phyloP scores from a whole-genome alignment of 1,139 yeast species.

The Tardiomyces digboiensis region DNA sequence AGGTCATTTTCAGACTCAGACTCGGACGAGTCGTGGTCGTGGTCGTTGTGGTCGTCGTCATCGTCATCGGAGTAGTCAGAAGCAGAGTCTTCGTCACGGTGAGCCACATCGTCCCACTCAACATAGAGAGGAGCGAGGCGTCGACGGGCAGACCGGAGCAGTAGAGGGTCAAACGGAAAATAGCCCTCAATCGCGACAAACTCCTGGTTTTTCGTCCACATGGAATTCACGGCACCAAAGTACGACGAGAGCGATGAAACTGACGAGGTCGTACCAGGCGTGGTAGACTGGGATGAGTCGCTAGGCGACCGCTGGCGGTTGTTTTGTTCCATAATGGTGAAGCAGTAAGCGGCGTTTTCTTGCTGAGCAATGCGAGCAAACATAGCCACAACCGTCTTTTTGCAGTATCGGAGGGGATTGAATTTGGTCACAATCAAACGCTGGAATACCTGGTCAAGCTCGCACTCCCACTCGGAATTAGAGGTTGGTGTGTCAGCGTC shows the following conservation, averaged over 20 bases:
- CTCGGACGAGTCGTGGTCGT: background rate
- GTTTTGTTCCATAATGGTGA: conserved; percentile 86
- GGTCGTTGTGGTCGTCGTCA: background rate
- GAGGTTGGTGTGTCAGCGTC: conserved; percentile 11
- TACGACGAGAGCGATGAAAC: conserved; percentile 3
- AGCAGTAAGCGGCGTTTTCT: conserved; percentile 87
- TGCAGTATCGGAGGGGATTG: conserved; percentile 90
- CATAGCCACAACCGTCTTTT: conserved; percentile 86
- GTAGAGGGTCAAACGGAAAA: conserved; percentile 92
- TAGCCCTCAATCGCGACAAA: conserved; percentile 84
- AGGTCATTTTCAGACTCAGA: background rate
- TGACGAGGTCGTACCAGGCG: background rate
- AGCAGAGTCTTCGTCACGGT: conserved; percentile 52
- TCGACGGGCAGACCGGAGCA: conserved; percentile 51
- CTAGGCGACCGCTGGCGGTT: conserved; percentile 33
- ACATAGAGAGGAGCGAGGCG: conserved; percentile 51
- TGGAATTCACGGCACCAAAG: conserved; percentile 2
- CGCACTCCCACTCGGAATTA: conserved; percentile 60
- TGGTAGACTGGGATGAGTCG: background rate
- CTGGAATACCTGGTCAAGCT: conserved; percentile 77
- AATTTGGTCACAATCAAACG: conserved; percentile 78
- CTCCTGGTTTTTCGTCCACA: conserved; percentile 49
- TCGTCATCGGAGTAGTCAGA: conserved; percentile 28
- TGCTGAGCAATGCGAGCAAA: conserved; percentile 91
- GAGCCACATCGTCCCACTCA: conserved; percentile 69